Evolutionary conservation across 2,329 filamentous ascomycete genomes (phyloP), one percentile per base, ranked within the genome.

Genomic region (Thelonectria discophora): DNA sequence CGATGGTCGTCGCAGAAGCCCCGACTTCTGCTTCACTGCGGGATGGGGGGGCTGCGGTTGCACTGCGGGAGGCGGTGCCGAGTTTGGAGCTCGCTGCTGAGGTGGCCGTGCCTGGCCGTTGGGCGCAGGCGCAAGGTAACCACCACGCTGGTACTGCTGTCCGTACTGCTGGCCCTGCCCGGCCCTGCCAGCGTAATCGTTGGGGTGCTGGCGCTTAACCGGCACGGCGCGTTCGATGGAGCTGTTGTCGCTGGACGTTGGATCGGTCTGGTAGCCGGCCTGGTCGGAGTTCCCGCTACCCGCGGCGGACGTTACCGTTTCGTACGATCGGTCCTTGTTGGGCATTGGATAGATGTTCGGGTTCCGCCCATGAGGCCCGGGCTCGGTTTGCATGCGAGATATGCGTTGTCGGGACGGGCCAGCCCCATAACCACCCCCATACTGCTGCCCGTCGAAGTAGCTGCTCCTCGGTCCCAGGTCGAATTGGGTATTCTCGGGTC

Each of bases 241-340:
- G 79, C 92, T 96, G 79, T 97, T 97, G 74, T 97, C 91, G 73
- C 93, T 97, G 79, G 91, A 95, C 58, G 85, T 80, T 43, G 92
- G 94, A 74, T 97, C 93, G 62, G 93, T 97, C 66, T 90, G 89
- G 76, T 95, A 94, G 58, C 88, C 89, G 73, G 86, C 89, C 12
- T 88, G 88, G 60, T 97, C 93, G 65, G 89, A 87, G 68, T 87
- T 90, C 51, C 88, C 91, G 72, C 88, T 91, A 20, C 88, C 89
- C 11, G 88, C 88, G 62, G 89, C 90, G 12, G 91, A 93, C 39
- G 90, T 90, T 46, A 96, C 90, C 1, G 93, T 97, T 75, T 97
- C 93, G 76, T 94, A 92, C 2, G 92, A 95, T 66, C 88, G 88
- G 69, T 94, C 90, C 75, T 94, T 90, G 76, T 84, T 83, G 58